Evolutionary conservation across 108 stramenopile genomes (phyloP).

Genomic region (Discostella pseudostelligera): DNA sequence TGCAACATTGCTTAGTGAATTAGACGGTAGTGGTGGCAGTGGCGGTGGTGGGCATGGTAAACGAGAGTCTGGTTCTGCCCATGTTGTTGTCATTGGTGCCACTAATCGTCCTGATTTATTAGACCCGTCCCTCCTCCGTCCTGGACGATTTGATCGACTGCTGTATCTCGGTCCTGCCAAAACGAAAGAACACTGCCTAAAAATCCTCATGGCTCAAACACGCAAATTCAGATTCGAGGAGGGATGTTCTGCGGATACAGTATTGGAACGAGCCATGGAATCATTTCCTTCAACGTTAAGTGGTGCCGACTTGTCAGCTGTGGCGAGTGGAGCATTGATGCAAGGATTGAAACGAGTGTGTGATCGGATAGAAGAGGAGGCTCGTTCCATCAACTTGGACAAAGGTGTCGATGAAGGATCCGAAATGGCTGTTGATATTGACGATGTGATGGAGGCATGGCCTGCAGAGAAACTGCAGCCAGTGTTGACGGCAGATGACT

Average conservation of each 20-base stretch:
- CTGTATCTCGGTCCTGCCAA: slow-evolving; percentile 91
- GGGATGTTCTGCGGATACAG: slow-evolving; percentile 46
- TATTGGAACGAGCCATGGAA: slow-evolving; percentile 62
- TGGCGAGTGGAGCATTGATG: slow-evolving; percentile 84
- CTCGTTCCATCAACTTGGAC: slow-evolving; percentile 16
- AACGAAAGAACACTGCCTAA: slow-evolving; percentile 57
- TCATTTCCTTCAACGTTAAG: slow-evolving; percentile 77
- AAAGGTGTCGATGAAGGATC: slow-evolving; percentile 12
- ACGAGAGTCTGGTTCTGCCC: slow-evolving; percentile 22
- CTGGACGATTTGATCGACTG: slow-evolving; percentile 95
- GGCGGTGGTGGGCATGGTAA: slow-evolving; percentile 3
- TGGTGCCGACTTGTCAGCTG: slow-evolving; percentile 92
- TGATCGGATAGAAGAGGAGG: slow-evolving; percentile 70
- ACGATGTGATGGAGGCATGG: slow-evolving; percentile 62
- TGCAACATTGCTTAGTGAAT: slow-evolving; percentile 85
- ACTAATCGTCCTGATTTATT: slow-evolving; percentile 98
- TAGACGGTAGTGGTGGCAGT: slow-evolving; percentile 59
- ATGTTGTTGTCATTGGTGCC: slow-evolving; percentile 95
- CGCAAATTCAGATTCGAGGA: slow-evolving; percentile 84
- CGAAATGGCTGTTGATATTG: slow-evolving; percentile 31
- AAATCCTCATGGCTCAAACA: slow-evolving; percentile 83
- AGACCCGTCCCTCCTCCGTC: slow-evolving; percentile 93
- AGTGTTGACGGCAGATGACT: slow-evolving; percentile 57
- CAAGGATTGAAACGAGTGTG: slow-evolving; percentile 73
- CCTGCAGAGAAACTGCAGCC: slow-evolving; percentile 58